Evolutionary conservation across 805 yeast genomes (phyloP).

Genomic region (Pichia kluyveri): DNA sequence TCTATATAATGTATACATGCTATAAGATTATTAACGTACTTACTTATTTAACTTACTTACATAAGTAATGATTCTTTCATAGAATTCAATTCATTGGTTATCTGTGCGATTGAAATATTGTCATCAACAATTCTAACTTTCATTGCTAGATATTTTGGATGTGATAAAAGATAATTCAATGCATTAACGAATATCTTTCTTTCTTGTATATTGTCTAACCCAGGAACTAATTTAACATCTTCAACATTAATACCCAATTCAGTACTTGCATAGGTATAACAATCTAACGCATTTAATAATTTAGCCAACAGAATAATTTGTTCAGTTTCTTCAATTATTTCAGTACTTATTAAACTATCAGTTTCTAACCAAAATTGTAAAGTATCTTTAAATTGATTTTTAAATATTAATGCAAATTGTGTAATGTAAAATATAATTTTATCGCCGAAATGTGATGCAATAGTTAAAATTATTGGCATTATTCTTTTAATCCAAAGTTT

Average conservation of each 20-base stretch:
- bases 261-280: constrained; percentile 34
- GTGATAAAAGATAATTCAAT: constrained; percentile 67
- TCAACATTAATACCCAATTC: constrained; percentile 12
- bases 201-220: constrained; percentile 51
- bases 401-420: constrained; percentile 52
- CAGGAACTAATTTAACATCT: constrained; percentile 35
- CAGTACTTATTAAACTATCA: constrained; percentile 40
- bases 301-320: constrained; percentile 61
- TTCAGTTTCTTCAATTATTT: constrained; percentile 51
- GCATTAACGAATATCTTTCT: constrained; percentile 52
- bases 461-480: constrained; percentile 52
- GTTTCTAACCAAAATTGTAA: constrained; percentile 52
- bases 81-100: constrained; percentile 45
- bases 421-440: constrained; percentile 57
- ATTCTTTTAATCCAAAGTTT: constrained; percentile 83
- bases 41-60: constrained; percentile 1
- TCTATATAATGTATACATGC: background rate
- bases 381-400: constrained; percentile 55
- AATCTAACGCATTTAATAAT: constrained; percentile 44
- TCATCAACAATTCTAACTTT: constrained; percentile 52
- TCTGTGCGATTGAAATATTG: constrained; percentile 41
- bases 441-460: constrained; percentile 56
- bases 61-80: constrained; percentile 35
- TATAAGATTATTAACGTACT: too few relatives aligned
- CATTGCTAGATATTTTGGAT: constrained; percentile 74